Evolutionary conservation across 805 yeast genomes (phyloP).

Genomic region (Starmerella cellae): DNA sequence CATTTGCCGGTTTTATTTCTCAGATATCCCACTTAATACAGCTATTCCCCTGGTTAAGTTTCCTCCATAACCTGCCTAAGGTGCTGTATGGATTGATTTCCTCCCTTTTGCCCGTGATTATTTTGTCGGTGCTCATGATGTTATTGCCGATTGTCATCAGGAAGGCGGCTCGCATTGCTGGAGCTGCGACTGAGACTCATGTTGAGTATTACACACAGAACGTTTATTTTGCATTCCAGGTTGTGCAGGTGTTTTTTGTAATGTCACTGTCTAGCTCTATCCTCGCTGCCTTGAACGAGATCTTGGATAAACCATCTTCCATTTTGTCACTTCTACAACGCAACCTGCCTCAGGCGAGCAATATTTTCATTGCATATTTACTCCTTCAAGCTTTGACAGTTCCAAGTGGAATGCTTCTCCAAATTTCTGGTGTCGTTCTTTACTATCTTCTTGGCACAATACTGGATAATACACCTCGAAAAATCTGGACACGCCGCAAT

Average conservation of each 20-base stretch:
- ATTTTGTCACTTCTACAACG: slow-evolving; percentile 67
- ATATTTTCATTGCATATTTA: slow-evolving; percentile 76
- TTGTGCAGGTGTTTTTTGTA: slow-evolving; percentile 76
- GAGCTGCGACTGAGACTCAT: slow-evolving; percentile 55
- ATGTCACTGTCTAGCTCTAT: slow-evolving; percentile 74
- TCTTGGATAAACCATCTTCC: slow-evolving; percentile 48
- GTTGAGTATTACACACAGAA: slow-evolving; percentile 73
- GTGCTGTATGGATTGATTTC: slow-evolving; percentile 71
- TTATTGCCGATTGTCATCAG: slow-evolving; percentile 76
- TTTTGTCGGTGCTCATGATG: slow-evolving; percentile 71
- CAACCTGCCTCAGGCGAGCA: slow-evolving; percentile 78
- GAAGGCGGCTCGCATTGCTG: slow-evolving; percentile 60
- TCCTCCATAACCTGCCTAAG: slow-evolving; percentile 60
- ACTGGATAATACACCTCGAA: slow-evolving; percentile 80
- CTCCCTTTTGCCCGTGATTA: slow-evolving; percentile 70
- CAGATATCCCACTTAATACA: slow-evolving; percentile 49
- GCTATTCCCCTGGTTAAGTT: slow-evolving; percentile 47
- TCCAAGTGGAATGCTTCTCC: slow-evolving; percentile 65
- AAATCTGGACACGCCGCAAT: slow-evolving; percentile 70
- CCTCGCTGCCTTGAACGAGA: slow-evolving; percentile 59
- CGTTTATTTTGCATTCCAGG: slow-evolving; percentile 84
- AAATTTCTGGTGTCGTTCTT: slow-evolving; percentile 57
- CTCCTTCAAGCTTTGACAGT: slow-evolving; percentile 67
- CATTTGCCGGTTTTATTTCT: slow-evolving; percentile 91
- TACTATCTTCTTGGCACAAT: slow-evolving; percentile 56